Evolutionary conservation across 352 stramenopile genomes (phyloP).

Genomic region (Phytophthora fragariae): DNA sequence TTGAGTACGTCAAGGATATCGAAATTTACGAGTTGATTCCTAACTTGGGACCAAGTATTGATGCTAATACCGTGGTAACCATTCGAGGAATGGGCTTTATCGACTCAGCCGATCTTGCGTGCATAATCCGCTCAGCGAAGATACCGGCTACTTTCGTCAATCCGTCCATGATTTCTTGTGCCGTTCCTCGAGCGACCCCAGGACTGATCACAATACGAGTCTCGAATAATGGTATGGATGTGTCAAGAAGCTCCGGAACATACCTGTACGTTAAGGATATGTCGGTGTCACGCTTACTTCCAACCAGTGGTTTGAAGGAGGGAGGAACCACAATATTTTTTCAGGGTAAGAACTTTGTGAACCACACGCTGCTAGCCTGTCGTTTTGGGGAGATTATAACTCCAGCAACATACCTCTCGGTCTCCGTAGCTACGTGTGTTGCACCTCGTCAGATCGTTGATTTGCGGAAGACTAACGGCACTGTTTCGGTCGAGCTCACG

Average conservation of each 20-base stretch:
- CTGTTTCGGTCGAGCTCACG: slow-evolving; percentile 84
- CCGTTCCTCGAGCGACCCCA: slow-evolving; percentile 60
- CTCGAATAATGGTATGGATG: slow-evolving; percentile 84
- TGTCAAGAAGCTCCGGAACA: slow-evolving; percentile 37
- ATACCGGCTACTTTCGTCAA: slow-evolving; percentile 62
- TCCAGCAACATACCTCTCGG: slow-evolving; percentile 82
- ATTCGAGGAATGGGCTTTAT: slow-evolving; percentile 71
- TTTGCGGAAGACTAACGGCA: slow-evolving; percentile 44
- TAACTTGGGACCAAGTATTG: slow-evolving; percentile 58
- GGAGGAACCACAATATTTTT: slow-evolving; percentile 92
- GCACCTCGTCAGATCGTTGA: slow-evolving; percentile 71
- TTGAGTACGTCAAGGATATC: slow-evolving; percentile 60
- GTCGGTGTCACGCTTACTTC: slow-evolving; percentile 78
- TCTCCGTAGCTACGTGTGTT: slow-evolving; percentile 82
- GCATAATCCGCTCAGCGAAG: slow-evolving; percentile 51
- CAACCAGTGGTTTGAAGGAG: slow-evolving; percentile 74
- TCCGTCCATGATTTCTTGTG: slow-evolving; percentile 59
- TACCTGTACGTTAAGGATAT: slow-evolving; percentile 92
- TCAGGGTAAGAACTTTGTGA: slow-evolving; percentile 94
- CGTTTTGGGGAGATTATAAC: slow-evolving; percentile 81
- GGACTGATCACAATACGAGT: slow-evolving; percentile 79
- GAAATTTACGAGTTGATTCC: slow-evolving; percentile 58
- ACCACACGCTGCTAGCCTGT: slow-evolving; percentile 88
- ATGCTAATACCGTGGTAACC: slow-evolving; percentile 67
- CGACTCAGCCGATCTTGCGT: slow-evolving; percentile 62